These are phyloP conservation scores for Eimeria brunetti DNA, from an alignment of 169 alveolate genomes.

Conservation along the genomic window DNA sequence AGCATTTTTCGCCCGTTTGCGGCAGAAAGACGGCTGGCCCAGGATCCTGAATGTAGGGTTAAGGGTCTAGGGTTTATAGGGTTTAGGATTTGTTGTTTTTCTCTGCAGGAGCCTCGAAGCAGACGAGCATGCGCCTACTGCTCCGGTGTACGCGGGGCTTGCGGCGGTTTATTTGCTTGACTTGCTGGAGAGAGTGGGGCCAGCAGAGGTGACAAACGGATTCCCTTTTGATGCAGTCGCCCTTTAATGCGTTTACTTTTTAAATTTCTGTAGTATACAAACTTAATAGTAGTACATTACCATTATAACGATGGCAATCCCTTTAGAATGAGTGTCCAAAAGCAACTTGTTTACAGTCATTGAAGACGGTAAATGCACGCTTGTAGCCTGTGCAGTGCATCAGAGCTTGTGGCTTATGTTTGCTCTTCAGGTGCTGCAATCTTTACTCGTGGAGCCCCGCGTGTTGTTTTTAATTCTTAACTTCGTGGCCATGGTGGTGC, in stretches of 20 bases:
- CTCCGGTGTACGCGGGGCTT: constrained; percentile 57
- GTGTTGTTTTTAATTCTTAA: constrained; percentile 1
- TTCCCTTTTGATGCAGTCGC: too few species aligned
- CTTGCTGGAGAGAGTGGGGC: constrained; percentile 36
- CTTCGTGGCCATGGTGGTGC: neutral
- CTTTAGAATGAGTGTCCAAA: neutral
- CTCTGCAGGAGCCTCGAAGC: constrained; percentile 30
- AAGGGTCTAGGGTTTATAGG: neutral
- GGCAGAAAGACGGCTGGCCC: neutral
- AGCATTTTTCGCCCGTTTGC: neutral
- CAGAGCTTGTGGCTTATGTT: neutral
- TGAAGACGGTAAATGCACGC: too few species aligned
- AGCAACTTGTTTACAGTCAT: neutral
- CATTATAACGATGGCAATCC: too few species aligned
- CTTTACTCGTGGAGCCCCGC: constrained; percentile 14
- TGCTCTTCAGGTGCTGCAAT: constrained; percentile 14
- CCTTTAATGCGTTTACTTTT: too few species aligned
- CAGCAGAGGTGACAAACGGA: neutral
- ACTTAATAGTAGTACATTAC: too few species aligned
- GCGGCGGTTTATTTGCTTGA: constrained; percentile 37
- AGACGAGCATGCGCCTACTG: constrained; percentile 36
- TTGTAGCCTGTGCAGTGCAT: neutral
- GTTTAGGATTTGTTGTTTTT: constrained; percentile 19
- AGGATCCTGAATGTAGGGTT: neutral
- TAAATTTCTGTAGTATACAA: neutral